A percentile compares a stretch with the other conserved stretches of the same genome.
Evolutionary conservation across 331 rosid species (phyloP).

Genomic region (Malus hybrid): DNA sequence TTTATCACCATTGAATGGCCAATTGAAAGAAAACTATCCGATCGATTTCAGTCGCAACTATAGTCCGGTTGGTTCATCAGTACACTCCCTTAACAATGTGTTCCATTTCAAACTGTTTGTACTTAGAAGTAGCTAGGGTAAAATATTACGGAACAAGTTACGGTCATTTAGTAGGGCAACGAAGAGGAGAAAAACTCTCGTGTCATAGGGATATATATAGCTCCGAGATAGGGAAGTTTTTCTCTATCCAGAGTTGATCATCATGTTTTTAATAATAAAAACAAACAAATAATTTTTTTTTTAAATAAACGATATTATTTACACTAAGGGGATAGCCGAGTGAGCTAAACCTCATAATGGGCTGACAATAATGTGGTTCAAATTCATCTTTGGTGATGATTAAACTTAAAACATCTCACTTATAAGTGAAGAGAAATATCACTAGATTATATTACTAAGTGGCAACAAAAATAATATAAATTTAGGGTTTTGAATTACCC

Average conservation of each 20-base stretch:
- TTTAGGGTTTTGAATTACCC: not conserved
- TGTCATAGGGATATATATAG: not conserved
- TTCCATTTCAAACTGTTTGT: no score
- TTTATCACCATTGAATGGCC: not conserved
- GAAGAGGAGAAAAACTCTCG: not conserved
- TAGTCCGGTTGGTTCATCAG: not conserved
- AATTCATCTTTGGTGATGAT: accelerated
- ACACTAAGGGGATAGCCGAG: no score
- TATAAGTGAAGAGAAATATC: no score
- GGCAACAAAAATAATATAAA: no score
- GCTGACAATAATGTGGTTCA: no score
- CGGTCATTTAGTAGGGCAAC: accelerated
- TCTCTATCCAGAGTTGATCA: not conserved
- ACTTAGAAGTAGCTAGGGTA: not conserved
- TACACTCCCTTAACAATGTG: no score
- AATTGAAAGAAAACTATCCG: not conserved
- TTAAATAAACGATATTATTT: no score
- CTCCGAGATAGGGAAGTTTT: no score
- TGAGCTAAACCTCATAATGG: no score
- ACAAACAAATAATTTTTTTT: no score
- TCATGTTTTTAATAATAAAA: not conserved
- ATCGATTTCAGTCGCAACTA: not conserved
- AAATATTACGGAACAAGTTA: not conserved
- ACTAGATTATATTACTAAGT: accelerated
- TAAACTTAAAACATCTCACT: no score